phyloP scores from a whole-genome alignment of 306 rosid species.

The Delonix regia region DNA sequence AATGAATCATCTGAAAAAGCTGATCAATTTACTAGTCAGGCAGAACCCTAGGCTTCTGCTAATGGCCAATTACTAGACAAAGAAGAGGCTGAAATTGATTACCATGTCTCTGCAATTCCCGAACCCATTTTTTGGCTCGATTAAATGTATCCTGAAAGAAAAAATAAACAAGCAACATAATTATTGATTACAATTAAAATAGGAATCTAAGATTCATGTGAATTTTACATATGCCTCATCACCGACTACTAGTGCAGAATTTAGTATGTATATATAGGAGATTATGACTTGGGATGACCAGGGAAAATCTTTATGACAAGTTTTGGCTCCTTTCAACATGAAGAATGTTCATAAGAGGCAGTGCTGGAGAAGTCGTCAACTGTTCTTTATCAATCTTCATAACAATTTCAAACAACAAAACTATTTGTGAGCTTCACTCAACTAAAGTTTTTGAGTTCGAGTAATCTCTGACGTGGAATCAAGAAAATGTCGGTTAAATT shows the following conservation, averaged over 20 bases:
- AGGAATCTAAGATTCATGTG: conserved; percentile 8
- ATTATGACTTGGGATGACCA: not conserved
- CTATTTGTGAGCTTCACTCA: not conserved
- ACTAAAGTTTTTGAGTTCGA: too few species aligned
- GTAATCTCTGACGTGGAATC: too few species aligned
- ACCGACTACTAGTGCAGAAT: not conserved
- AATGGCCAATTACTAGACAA: not conserved
- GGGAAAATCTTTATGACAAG: not conserved
- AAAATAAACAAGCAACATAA: not conserved
- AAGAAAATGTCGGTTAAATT: too few species aligned
- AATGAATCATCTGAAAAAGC: not conserved
- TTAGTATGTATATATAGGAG: not conserved
- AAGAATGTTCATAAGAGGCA: not conserved
- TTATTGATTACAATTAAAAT: not conserved
- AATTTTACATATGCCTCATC: not conserved
- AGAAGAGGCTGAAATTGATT: conserved; percentile 4
- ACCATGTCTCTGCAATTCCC: conserved; percentile 85
- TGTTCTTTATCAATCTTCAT: not conserved
- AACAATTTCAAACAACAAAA: not conserved
- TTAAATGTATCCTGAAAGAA: conserved; percentile 70
- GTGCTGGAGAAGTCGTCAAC: not conserved
- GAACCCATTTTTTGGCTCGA: conserved; percentile 94
- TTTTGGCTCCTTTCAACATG: not conserved
- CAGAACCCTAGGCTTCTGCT: conserved; percentile 18
- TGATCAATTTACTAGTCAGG: not conserved